These are phyloP conservation scores for Backusella liffmaniae DNA, from an alignment of 192 early-diverging fungal genomes.

Conservation along the genomic window DNA sequence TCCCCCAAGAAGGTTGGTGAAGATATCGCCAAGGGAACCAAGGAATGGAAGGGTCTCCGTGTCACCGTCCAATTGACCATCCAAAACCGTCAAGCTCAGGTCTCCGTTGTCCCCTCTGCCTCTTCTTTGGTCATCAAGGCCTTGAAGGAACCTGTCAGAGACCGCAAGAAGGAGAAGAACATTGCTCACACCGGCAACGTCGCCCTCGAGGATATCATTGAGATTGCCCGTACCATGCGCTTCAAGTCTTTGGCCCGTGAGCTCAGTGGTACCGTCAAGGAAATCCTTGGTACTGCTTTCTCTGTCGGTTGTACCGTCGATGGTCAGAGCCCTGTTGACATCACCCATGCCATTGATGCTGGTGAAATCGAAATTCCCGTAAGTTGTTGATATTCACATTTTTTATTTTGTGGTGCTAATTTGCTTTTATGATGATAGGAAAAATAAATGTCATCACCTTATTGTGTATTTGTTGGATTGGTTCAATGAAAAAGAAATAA, in stretches of 20 bases:
- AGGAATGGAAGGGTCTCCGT: constrained; percentile 98
- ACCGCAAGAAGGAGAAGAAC: constrained; percentile 99
- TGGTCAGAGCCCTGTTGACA: constrained; percentile 87
- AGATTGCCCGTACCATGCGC: constrained; percentile 95
- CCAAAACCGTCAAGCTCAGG: constrained; percentile 99
- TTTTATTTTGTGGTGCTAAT: not conserved
- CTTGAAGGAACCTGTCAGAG: constrained; percentile 94
- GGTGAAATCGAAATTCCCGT: constrained; percentile 79
- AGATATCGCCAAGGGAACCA: constrained; percentile 99
- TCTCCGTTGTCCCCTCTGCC: constrained; percentile 94
- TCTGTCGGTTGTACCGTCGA: constrained; percentile 99
- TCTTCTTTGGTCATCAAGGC: constrained; percentile 96
- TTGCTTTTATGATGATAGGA: constrained; percentile 15
- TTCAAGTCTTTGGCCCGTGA: constrained; percentile 94
- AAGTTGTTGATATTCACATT: not conserved
- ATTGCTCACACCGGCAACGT: constrained; percentile 98
- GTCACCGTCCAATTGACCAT: constrained; percentile 98
- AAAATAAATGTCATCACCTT: constrained; percentile 22
- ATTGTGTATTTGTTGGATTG: constrained; percentile 16
- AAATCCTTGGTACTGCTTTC: constrained; percentile 93
- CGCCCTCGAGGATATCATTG: constrained; percentile 89
- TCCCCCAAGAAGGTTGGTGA: constrained; percentile 99
- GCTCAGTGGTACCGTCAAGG: constrained; percentile 92
- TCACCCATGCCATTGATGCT: constrained; percentile 80
- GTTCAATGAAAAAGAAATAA: constrained; percentile 16